Base-by-base conservation (phyloP, 2,329 filamentous ascomycete genomes). In the Parascedosporium putredinis region DNA sequence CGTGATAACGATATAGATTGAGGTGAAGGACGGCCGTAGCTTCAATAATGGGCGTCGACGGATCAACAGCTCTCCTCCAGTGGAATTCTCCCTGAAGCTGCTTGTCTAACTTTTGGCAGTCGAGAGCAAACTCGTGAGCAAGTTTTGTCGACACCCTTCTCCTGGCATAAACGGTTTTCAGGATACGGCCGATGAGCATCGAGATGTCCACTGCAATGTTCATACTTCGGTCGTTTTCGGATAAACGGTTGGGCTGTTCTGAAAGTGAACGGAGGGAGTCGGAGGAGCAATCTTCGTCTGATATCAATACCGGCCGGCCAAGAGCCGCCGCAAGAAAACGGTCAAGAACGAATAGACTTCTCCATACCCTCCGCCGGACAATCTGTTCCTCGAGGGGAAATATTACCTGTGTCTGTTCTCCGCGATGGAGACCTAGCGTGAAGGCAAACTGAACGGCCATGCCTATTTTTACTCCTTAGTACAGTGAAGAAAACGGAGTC, bases 371-470 rank as follows among this genome's bases (percentile, higher is more conserved):
- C 24, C 73, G 72, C 29, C 79, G 69, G 7, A 73, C 60, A 7
- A 58, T 61, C 54, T 74, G 67, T 47, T 78, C 68, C 9, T 70
- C 64, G 1, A 58, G 57, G 6, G 62, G 62, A 57, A 80, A 81
- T 14, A 79, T 70, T 10, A 68, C 62, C 64, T 78, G 72, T 2
- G 75, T 75, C 54, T 83, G 78, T 56, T 77, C 52, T 5, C 58
- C 73, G 55, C 76, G 69, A 55, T 85, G 81, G 3, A 85, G 64
- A 2, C 81, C 81, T 2, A 84, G 63, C 0, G 79, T 73, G 58
- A 79, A 77, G 2, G 79, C 79, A 48, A 78, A 79, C 10, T 78
- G 73, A 43, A 82, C 75, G 20, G 82, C 82, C 73, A 79, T 79
- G 6, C 76, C 78, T 81, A 53, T 4, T 53, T 4, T 27, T 24